Conservation (phyloP, 2,329 filamentous ascomycete genomes). For the Aspergillus sp. region DNA sequence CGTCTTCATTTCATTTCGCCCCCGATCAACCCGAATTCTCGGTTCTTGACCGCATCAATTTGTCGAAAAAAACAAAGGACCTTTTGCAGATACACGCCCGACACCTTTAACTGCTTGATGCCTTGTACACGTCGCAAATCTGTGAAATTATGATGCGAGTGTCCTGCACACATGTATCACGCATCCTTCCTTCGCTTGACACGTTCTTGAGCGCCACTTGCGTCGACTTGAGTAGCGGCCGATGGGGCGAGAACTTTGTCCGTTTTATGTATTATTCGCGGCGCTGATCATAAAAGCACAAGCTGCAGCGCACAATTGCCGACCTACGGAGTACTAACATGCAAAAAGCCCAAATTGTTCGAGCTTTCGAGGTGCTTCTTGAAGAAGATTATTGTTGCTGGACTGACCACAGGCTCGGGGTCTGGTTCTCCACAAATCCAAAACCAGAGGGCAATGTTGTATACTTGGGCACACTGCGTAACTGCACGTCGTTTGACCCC, state of each 20-base stretch:
- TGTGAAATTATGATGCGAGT: not conserved
- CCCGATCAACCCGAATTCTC: not conserved
- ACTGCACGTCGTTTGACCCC: not conserved
- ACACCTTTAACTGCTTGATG: not conserved
- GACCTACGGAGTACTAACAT: not conserved
- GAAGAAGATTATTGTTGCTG: not conserved
- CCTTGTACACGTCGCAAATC: not conserved
- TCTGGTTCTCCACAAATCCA: not conserved
- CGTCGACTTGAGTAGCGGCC: not conserved
- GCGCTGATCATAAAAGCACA: not conserved
- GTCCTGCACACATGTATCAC: not conserved
- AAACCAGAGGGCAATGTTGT: not conserved
- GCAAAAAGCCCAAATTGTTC: not conserved
- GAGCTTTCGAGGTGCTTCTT: not conserved
- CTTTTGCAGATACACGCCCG: not conserved
- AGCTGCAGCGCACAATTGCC: too few species aligned
- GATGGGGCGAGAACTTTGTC: constrained; percentile 1
- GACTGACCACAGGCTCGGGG: not conserved
- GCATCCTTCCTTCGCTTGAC: not conserved
- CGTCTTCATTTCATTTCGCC: not conserved
- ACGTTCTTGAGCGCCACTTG: constrained; percentile 5
- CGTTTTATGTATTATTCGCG: not conserved
- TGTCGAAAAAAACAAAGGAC: not conserved
- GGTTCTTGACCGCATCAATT: not conserved
- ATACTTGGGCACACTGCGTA: not conserved